A percentile compares a stretch with the other conserved stretches of the same genome.
Conservation (phyloP, 2,329 filamentous ascomycete genomes). For the Trichoderma pleuroti region DNA sequence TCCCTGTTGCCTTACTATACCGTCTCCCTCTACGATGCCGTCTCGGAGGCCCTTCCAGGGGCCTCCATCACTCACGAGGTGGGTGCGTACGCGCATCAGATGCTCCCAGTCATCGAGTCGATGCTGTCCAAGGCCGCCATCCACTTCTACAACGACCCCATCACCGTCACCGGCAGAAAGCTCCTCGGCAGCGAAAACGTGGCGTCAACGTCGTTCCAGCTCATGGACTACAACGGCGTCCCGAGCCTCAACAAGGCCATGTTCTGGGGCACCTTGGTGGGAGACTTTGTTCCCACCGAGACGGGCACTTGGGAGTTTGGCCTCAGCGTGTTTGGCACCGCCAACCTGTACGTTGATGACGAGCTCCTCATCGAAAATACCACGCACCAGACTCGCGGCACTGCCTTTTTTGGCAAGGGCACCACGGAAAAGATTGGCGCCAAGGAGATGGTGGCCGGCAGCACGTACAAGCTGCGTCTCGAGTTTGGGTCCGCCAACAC, state of each 20-base stretch:
- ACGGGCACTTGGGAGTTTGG: slow-evolving; percentile 9
- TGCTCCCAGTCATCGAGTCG: background rate
- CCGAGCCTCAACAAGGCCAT: background rate
- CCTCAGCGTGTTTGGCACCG: background rate
- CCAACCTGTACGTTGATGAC: background rate
- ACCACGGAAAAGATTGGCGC: background rate
- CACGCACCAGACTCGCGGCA: background rate
- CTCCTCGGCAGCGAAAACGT: background rate
- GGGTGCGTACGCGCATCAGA: slow-evolving; percentile 2
- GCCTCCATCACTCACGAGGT: slow-evolving; percentile 5
- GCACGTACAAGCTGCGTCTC: background rate
- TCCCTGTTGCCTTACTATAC: slow-evolving; percentile 1
- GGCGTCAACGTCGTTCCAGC: background rate
- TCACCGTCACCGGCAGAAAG: background rate
- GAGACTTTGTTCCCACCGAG: background rate
- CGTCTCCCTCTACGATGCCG: background rate
- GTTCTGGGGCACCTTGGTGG: background rate
- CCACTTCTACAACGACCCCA: slow-evolving; percentile 5
- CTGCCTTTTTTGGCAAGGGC: slow-evolving; percentile 5
- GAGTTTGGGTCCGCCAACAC: slow-evolving; percentile 3
- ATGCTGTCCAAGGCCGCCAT: background rate
- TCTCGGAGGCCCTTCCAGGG: background rate
- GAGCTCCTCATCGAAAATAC: background rate
- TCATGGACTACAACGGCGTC: slow-evolving; percentile 4
- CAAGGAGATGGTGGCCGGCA: background rate